These are phyloP conservation scores for Prunus dulcis DNA, from an alignment of 306 rosid genomes.

Conservation along the genomic window DNA sequence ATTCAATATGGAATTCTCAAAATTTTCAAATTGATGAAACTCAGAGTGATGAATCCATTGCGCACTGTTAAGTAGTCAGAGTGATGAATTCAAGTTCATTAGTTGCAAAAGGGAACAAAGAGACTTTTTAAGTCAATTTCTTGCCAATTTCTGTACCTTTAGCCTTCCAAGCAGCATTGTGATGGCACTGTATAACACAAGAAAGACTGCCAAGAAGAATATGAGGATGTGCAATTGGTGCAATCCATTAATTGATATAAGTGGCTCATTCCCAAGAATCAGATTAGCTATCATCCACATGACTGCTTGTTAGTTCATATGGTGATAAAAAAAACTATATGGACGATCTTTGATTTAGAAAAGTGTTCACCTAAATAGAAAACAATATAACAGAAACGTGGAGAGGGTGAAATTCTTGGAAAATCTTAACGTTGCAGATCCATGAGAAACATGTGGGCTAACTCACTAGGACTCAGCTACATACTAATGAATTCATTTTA, in stretches of 20 bases:
- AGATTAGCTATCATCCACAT: conserved; percentile 1
- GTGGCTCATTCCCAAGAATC: conserved; percentile 54
- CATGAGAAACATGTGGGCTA: no score
- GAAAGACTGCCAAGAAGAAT: conserved; percentile 89
- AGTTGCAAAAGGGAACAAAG: neutral
- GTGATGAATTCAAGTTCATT: neutral
- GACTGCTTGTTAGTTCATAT: neutral
- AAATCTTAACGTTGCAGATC: neutral
- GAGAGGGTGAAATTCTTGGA: neutral
- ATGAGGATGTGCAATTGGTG: conserved; percentile 95
- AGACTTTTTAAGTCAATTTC: neutral
- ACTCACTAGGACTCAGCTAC: no score
- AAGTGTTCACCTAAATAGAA: neutral
- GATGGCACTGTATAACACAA: conserved; percentile 76
- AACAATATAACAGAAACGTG: neutral
- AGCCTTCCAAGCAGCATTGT: conserved; percentile 98
- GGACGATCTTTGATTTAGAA: neutral
- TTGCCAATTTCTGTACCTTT: conserved; percentile 48
- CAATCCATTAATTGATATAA: conserved; percentile 71
- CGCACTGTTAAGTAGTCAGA: conserved; percentile 75
- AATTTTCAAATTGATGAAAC: conserved; percentile 26
- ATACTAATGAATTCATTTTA: no score
- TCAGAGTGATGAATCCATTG: conserved; percentile 77
- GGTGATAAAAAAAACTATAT: neutral
- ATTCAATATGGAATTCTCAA: conserved; percentile 6